Base-by-base conservation (phyloP, 768 basidiomycete species). In the Lactifluus pinguis region DNA sequence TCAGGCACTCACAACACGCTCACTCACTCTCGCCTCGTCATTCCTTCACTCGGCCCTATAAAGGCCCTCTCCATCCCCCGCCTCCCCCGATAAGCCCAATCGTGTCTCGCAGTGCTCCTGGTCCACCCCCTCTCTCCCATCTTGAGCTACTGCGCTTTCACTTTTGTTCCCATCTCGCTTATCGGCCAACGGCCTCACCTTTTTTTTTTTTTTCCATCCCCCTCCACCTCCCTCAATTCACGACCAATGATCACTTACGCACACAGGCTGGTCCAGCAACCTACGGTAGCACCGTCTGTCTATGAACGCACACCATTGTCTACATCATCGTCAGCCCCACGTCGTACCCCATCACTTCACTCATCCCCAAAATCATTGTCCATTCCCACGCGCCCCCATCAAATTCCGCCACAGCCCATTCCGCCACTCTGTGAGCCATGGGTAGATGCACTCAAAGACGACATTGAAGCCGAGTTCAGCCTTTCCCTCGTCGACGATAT, bases 361-460 rank as follows among this genome's bases (percentile, higher is more conserved):
- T 49, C 38, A 19, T 29, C 56, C 47, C n/a, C 61, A n/a, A 2
- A 36, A 0, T 17, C 55, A 0, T 17, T 39, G 36, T 50, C 55
- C 39, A 44, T 58, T 58, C 61, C 61, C 51, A 57, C 61, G 39
- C 61, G 39, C 55, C 56, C 49, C 39, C 45, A n/a, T 51, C 61
- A 62, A 25, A 29, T 21, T 6, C 6, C 30, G 13, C 61, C 56
- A 21, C 51, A 9, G 6, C 19, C 60, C 29, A 17, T 32, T 36
- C 60, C 49, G 3, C 9, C 13, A 6, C 13, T 51, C 44, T 56
- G 61, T 41, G 61, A 62, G 6, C 61, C 39, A 15, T 62, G 61
- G 61, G 56, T 62, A 8, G 61, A 62, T 45, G 61, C 61, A 36
- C 61, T 62, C 52, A 62, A 62, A 21, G 56, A 62, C 5, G 61